Percentiles rank a stretch among this genome's conserved stretches.
Conservation (phyloP, 768 basidiomycete species). For the Collybia sordida region DNA sequence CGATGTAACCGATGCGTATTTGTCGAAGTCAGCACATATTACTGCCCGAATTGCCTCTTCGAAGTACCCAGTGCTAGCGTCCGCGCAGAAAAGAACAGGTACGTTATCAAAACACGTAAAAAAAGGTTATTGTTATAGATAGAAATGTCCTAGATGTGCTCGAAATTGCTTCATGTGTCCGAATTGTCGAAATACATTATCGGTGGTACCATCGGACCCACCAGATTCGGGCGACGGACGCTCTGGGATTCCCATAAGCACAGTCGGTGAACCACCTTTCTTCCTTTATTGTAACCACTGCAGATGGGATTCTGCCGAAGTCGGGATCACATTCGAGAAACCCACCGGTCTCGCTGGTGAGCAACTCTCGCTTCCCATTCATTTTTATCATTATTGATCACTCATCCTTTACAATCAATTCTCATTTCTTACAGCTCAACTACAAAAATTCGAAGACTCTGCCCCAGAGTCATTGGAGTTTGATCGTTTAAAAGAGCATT, state of each 20-base stretch:
- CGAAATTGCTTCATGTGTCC: slow-evolving; percentile 98
- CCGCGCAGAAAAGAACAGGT: slow-evolving; percentile 97
- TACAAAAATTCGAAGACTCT: slow-evolving; percentile 88
- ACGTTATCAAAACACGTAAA: slow-evolving; percentile 8
- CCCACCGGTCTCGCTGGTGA: slow-evolving; percentile 92
- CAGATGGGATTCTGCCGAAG: slow-evolving; percentile 91
- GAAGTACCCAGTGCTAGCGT: slow-evolving; percentile 98
- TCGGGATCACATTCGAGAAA: slow-evolving; percentile 93
- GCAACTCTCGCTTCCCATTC: slow-evolving; percentile 16
- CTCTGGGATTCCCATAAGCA: slow-evolving; percentile 49
- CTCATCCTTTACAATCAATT: slow-evolving; percentile 5
- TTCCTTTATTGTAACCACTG: slow-evolving; percentile 91
- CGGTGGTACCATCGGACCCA: slow-evolving; percentile 89
- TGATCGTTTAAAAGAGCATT: slow-evolving; percentile 93
- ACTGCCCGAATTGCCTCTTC: slow-evolving; percentile 97
- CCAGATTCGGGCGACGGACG: slow-evolving; percentile 60
- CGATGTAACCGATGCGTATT: slow-evolving; percentile 91
- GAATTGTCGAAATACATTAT: slow-evolving; percentile 84
- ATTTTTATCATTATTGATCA: neutral
- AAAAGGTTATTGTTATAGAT: slow-evolving; percentile 4
- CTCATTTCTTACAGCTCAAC: slow-evolving; percentile 60
- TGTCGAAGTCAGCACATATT: slow-evolving; percentile 94
- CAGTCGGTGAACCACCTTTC: slow-evolving; percentile 85
- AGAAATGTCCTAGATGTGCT: slow-evolving; percentile 69
- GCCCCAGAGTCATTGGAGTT: slow-evolving; percentile 86